A percentile compares a stretch with the other conserved stretches of the same genome.
Evolutionary conservation across 2,329 filamentous ascomycete species (phyloP).

Genomic region (Scedosporium apiospermum): DNA sequence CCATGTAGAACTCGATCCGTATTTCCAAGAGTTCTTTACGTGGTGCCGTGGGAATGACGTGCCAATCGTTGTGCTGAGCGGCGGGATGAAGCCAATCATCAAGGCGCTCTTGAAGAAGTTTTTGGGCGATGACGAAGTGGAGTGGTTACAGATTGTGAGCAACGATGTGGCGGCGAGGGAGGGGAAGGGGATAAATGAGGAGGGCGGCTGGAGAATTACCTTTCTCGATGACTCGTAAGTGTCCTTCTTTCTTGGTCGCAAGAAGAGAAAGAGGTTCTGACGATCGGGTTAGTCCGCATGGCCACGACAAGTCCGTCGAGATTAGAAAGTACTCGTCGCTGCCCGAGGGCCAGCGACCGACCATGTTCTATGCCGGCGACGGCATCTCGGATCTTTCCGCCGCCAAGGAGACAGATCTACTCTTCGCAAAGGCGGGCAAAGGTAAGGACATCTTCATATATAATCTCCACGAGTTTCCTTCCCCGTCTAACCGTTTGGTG

Average conservation of each 20-base stretch:
- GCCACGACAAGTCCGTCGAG: conserved; percentile 94
- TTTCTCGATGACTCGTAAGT: conserved; percentile 76
- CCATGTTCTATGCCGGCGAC: conserved; percentile 90
- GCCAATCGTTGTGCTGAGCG: conserved; percentile 83
- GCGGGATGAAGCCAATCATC: conserved; percentile 90
- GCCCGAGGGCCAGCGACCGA: conserved; percentile 57
- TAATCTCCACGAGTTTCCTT: neutral
- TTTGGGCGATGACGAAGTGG: conserved; percentile 63
- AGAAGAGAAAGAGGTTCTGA: neutral
- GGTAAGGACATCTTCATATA: conserved; percentile 26
- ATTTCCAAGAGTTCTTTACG: conserved; percentile 78
- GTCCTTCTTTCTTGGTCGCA: neutral
- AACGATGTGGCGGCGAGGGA: conserved; percentile 62
- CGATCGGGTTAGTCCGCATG: conserved; percentile 53
- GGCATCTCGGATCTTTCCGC: conserved; percentile 89
- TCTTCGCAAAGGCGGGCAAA: conserved; percentile 88
- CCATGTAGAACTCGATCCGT: conserved; percentile 81
- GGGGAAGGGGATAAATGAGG: conserved; percentile 65
- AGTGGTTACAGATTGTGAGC: conserved; percentile 80
- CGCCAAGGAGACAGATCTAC: conserved; percentile 81
- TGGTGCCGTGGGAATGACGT: conserved; percentile 78
- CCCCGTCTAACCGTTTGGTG: neutral
- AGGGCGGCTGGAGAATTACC: conserved; percentile 77
- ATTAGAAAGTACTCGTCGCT: conserved; percentile 78
- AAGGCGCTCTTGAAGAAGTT: conserved; percentile 70